Conservation (phyloP, 352 stramenopile species). For the Phytophthora pini region DNA sequence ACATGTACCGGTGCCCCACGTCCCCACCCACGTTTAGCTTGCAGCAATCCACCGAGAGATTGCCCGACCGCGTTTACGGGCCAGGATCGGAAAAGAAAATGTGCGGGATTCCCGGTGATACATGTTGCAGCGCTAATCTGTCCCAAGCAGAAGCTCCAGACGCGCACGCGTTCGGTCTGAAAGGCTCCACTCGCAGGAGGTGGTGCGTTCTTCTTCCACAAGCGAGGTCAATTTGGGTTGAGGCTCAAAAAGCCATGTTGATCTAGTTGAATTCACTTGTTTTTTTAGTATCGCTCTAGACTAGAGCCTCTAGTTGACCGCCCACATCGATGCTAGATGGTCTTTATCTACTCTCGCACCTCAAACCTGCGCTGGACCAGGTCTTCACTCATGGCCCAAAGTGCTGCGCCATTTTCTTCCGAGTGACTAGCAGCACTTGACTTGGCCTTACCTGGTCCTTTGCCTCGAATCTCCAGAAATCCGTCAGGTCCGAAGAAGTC, state of each 20-base stretch:
- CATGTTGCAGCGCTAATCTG: constrained; percentile 6
- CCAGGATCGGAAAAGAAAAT: constrained; percentile 19
- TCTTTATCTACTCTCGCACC: constrained; percentile 9
- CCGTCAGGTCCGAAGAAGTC: constrained; percentile 39
- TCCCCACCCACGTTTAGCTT: neutral
- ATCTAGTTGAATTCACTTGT: too few relatives aligned
- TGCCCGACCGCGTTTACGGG: constrained; percentile 14
- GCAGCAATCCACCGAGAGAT: constrained; percentile 7
- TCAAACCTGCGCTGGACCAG: constrained; percentile 27
- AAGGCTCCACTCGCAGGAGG: constrained; percentile 4
- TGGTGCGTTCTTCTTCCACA: too few relatives aligned
- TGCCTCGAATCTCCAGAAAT: constrained; percentile 36
- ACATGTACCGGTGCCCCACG: neutral
- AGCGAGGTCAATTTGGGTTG: too few relatives aligned
- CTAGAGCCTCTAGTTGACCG: too few relatives aligned
- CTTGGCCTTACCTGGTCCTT: constrained; percentile 29
- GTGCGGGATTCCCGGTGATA: constrained; percentile 12
- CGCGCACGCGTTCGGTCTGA: constrained; percentile 45
- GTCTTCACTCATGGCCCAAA: constrained; percentile 52
- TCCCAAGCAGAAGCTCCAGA: constrained; percentile 30
- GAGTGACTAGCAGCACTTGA: constrained; percentile 42
- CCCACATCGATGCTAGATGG: too few relatives aligned
- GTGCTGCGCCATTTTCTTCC: constrained; percentile 25
- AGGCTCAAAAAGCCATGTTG: too few relatives aligned
- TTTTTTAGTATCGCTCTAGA: neutral